Evolutionary conservation across 495 filamentous ascomycete species (phyloP).

Genomic region (Penicillium malachiteum): DNA sequence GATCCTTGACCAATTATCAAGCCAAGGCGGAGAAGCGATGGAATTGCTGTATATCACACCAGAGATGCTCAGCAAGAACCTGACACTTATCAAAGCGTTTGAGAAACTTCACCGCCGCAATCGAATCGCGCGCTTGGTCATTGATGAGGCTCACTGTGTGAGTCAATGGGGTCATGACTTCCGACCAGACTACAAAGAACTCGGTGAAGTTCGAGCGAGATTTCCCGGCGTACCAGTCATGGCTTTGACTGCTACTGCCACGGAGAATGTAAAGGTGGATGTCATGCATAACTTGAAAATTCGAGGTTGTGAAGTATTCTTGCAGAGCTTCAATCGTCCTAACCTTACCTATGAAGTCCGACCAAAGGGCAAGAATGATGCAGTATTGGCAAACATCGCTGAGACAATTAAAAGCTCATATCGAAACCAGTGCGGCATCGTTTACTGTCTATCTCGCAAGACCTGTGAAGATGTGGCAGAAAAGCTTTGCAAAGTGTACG

Average conservation of each 20-base stretch:
- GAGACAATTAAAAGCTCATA: constrained; percentile 67
- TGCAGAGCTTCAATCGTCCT: constrained; percentile 90
- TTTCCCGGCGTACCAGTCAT: constrained; percentile 83
- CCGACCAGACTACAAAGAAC: constrained; percentile 88
- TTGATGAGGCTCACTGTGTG: constrained; percentile 98
- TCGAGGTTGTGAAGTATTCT: constrained; percentile 68
- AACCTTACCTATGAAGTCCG: constrained; percentile 87
- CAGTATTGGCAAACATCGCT: constrained; percentile 64
- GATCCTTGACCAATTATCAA: constrained; percentile 60
- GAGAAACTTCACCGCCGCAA: constrained; percentile 58
- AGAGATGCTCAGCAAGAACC: constrained; percentile 88
- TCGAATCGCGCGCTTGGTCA: constrained; percentile 85
- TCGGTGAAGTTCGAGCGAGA: constrained; percentile 67
- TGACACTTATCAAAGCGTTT: constrained; percentile 59
- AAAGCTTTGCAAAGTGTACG: constrained; percentile 56
- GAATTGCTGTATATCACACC: constrained; percentile 93
- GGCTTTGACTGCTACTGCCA: constrained; percentile 93
- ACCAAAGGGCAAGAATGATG: constrained; percentile 53
- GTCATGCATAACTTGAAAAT: constrained; percentile 87
- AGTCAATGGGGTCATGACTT: constrained; percentile 99
- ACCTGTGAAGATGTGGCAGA: constrained; percentile 77
- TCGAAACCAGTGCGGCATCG: constrained; percentile 74
- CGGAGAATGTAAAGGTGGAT: constrained; percentile 85
- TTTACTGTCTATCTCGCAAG: constrained; percentile 88
- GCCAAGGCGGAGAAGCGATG: constrained; percentile 63